Evolutionary conservation across 768 basidiomycete species (phyloP).

Genomic region (Suillus variegatus): DNA sequence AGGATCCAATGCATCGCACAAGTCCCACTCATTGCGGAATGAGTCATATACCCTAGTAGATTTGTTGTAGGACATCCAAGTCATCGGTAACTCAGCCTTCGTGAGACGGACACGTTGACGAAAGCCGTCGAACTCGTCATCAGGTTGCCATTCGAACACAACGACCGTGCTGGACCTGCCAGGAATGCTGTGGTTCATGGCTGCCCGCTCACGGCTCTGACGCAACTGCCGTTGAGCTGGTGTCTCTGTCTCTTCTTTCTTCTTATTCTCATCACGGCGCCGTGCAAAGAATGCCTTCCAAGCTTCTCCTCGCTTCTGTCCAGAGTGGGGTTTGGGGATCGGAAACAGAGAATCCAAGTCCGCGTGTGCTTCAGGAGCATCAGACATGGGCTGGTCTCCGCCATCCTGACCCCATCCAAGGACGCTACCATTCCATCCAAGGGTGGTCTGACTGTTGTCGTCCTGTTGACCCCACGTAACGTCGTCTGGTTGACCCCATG

Average conservation of each 20-base stretch:
- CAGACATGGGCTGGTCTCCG: not conserved
- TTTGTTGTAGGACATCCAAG: not conserved
- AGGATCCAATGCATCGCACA: not conserved
- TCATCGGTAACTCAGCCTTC: not conserved
- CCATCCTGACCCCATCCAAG: too few relatives aligned
- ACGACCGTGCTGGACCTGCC: not conserved
- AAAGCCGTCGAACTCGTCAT: slow-evolving; percentile 3
- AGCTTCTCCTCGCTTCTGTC: not conserved
- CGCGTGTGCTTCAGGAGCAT: not conserved
- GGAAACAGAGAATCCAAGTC: not conserved
- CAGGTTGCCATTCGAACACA: not conserved
- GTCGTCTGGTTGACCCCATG: too few relatives aligned
- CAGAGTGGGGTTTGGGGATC: not conserved
- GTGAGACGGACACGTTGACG: not conserved
- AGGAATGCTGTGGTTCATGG: not conserved
- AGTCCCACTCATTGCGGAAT: slow-evolving; percentile 1
- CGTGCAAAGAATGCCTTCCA: not conserved
- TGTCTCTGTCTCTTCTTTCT: not conserved
- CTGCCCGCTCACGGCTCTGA: not conserved
- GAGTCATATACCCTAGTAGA: not conserved
- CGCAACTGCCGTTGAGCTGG: not conserved
- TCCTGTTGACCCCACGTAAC: too few relatives aligned
- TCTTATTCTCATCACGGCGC: not conserved
- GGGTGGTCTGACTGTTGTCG: too few relatives aligned
- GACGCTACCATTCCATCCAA: too few relatives aligned